phyloP scores from a whole-genome alignment of 2,329 filamentous ascomycete genomes.

The Neonectria punicea region DNA sequence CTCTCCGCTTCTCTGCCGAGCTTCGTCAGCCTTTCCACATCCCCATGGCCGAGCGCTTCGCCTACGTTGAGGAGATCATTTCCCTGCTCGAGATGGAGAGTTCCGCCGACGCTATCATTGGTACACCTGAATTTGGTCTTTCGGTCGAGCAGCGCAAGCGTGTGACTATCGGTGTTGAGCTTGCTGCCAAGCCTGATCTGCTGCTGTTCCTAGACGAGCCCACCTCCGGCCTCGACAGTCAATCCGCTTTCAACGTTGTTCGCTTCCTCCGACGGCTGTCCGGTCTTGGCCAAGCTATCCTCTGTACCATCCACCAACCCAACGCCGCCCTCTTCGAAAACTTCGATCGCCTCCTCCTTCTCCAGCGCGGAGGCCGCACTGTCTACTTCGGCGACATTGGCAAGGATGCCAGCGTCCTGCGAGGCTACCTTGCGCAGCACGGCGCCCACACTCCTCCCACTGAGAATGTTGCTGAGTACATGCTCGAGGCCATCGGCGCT shows the following conservation, averaged over 20 bases:
- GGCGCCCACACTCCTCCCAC: slow-evolving; percentile 68
- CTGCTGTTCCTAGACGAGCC: slow-evolving; percentile 84
- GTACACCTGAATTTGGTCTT: slow-evolving; percentile 73
- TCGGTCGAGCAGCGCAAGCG: slow-evolving; percentile 75
- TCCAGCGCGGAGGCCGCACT: slow-evolving; percentile 81
- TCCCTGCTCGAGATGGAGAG: slow-evolving; percentile 67
- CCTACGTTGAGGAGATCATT: slow-evolving; percentile 71
- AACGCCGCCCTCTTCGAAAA: slow-evolving; percentile 88
- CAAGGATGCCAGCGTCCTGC: slow-evolving; percentile 75
- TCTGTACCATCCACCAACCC: slow-evolving; percentile 93
- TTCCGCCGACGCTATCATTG: slow-evolving; percentile 69
- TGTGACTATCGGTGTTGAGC: slow-evolving; percentile 91
- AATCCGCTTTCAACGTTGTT: slow-evolving; percentile 80
- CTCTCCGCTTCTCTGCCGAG: slow-evolving; percentile 70
- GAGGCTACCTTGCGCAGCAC: slow-evolving; percentile 68
- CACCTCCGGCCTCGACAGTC: slow-evolving; percentile 72
- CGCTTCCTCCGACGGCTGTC: slow-evolving; percentile 82
- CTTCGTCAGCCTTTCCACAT: slow-evolving; percentile 67
- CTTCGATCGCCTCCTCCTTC: slow-evolving; percentile 83
- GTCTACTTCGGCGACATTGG: slow-evolving; percentile 91
- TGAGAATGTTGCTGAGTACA: slow-evolving; percentile 77
- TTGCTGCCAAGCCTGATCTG: slow-evolving; percentile 83
- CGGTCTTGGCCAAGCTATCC: slow-evolving; percentile 84
- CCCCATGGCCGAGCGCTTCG: slow-evolving; percentile 64
- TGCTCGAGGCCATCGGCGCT: slow-evolving; percentile 86